Conservation (phyloP, 805 yeast species). For the Myxozyma geophila region DNA sequence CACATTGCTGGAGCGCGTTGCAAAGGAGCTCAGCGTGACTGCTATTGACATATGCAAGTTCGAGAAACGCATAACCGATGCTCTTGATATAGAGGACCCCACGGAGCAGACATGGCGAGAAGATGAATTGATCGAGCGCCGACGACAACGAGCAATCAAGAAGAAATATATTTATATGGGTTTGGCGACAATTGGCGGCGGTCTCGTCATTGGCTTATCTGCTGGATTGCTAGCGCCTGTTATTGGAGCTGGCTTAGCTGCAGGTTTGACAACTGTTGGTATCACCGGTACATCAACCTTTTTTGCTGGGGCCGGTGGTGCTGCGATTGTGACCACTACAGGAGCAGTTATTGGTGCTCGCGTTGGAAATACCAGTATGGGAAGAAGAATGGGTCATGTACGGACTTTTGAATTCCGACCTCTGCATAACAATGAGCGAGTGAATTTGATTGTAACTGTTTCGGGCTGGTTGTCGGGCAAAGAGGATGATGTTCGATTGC, state of each 20-base stretch:
- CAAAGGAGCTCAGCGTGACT: conserved; percentile 60
- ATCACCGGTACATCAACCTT: conserved; percentile 92
- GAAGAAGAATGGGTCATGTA: conserved; percentile 85
- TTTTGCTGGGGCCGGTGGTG: conserved; percentile 95
- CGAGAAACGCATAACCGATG: conserved; percentile 87
- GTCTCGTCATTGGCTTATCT: conserved; percentile 88
- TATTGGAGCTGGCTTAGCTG: conserved; percentile 97
- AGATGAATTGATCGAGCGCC: conserved; percentile 60
- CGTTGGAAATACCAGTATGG: conserved; percentile 85
- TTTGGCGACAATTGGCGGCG: conserved; percentile 94
- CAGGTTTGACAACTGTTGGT: conserved; percentile 94
- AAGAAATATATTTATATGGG: conserved; percentile 86
- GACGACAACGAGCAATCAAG: conserved; percentile 67
- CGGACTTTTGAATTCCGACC: conserved; percentile 94
- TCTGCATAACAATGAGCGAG: conserved; percentile 84
- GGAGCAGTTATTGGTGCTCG: conserved; percentile 90
- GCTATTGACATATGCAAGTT: conserved; percentile 81
- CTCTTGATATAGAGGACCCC: conserved; percentile 84
- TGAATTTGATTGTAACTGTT: conserved; percentile 84
- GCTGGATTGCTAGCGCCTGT: conserved; percentile 97
- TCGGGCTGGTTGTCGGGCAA: conserved; percentile 98
- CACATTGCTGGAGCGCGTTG: conserved; percentile 72
- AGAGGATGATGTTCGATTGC: conserved; percentile 92
- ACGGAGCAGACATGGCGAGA: conserved; percentile 81
- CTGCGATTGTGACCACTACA: conserved; percentile 89